Percentiles rank a stretch among this genome's conserved stretches.
These are phyloP conservation scores for Warburgia ugandensis DNA, from an alignment of 164 flowering plant genomes.

Conservation along the genomic window DNA sequence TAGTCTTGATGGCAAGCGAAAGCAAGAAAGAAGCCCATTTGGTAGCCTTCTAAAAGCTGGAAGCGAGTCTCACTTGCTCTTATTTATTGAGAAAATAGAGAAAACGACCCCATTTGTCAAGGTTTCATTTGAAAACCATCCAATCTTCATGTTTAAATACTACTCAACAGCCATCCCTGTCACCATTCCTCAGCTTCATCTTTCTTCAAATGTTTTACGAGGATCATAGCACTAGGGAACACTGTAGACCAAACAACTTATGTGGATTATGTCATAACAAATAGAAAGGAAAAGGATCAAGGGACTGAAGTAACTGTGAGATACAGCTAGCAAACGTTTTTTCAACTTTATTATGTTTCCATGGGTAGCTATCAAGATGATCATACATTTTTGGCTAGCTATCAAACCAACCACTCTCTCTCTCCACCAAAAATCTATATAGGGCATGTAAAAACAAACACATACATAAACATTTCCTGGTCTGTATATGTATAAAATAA, in stretches of 20 bases:
- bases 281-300: not conserved
- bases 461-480: no score
- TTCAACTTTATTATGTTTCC: no score
- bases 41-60: constrained; percentile 7
- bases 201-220: not conserved
- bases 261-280: no score
- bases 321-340: no score
- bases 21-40: constrained; percentile 2
- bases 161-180: not conserved
- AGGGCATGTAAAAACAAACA: no score
- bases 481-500: no score
- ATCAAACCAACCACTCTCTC: no score
- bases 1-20: constrained; percentile 6
- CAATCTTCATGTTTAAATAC: not conserved
- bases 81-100: not conserved
- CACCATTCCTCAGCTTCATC: not conserved
- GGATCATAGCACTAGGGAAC: no score
- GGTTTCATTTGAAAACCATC: not conserved
- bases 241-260: no score
- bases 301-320: not conserved
- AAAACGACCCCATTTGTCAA: constrained; percentile 2
- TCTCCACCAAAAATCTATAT: no score
- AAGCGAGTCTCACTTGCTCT: constrained; percentile 1
- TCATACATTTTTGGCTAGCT: no score
- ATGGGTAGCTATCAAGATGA: no score